These are phyloP conservation scores for Tripterygium wilfordii DNA, from an alignment of 177 flowering plant genomes.

Conservation along the genomic window DNA sequence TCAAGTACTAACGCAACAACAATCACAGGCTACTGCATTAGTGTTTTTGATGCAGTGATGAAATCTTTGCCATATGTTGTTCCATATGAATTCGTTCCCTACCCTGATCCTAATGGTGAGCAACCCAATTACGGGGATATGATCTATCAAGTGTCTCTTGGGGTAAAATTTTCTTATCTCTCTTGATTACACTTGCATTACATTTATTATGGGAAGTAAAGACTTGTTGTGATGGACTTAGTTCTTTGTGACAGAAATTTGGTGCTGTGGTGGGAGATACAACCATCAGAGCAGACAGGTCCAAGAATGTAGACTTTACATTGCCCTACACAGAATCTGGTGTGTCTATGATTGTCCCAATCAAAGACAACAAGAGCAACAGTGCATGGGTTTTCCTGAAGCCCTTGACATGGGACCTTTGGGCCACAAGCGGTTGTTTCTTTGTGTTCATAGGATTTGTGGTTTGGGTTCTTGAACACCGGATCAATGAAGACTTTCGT, in stretches of 20 bases:
- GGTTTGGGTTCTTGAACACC: conserved; percentile 16
- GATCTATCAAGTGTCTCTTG: conserved; percentile 9
- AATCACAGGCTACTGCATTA: conserved; percentile 28
- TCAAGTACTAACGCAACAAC: not conserved
- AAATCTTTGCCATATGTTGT: conserved; percentile 18
- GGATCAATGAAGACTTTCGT: conserved; percentile 15
- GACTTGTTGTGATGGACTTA: too few species aligned
- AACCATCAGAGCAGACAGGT: not conserved
- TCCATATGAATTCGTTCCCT: conserved; percentile 19
- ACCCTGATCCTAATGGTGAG: conserved; percentile 1
- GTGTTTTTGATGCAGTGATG: conserved; percentile 29
- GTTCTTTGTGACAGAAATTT: not conserved
- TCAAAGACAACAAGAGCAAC: not conserved
- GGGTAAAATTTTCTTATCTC: conserved; percentile 11
- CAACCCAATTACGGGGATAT: conserved; percentile 17
- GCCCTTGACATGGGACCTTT: conserved; percentile 1
- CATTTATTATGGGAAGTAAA: too few species aligned
- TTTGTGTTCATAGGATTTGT: not conserved
- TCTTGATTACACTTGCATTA: not conserved
- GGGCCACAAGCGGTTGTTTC: not conserved
- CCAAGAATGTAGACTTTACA: not conserved
- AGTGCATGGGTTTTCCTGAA: conserved; percentile 3
- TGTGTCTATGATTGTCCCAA: not conserved
- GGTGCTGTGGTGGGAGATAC: conserved; percentile 1
- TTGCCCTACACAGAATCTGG: conserved; percentile 1